Base-by-base conservation (phyloP, 371 early-diverging fungal genomes). In the Zopfochytrium polystomum region DNA sequence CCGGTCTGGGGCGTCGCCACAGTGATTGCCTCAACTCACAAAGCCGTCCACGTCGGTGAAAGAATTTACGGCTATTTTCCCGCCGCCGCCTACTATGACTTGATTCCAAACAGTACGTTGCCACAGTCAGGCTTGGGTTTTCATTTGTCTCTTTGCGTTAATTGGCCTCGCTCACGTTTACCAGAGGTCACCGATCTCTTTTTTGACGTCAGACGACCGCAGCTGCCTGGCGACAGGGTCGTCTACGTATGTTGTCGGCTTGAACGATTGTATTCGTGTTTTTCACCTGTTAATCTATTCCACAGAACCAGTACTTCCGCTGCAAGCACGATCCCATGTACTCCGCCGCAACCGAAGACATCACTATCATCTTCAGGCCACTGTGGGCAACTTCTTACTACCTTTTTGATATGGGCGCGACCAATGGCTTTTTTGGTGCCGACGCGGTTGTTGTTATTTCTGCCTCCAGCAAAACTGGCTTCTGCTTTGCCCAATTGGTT, bases 11-110 rank as follows among this genome's bases (percentile, higher is more conserved):
- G 65, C 6, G 4, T 67, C 15, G 73, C 62, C 2, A 67, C 67
- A n/a, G 56, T 69, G 35, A 55, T 57, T 7, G 46, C 44, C 1
- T 59, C 63, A n/a, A 63, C 30, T 22, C 60, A 57, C 46, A n/a
- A 29, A 2, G 27, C 11, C 1, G 34, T 73, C 32, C 34, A 51
- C 25, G 49, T 44, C 5, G 70, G 70, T 25, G 63, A 58, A 18
- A 52, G 65, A n/a, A 47, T 73, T 22, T 73, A 65, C 43, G 73
- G 73, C 4, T 73, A 73, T 58, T 63, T 60, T 35, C 73, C 73
- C 13, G 52, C 65, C 7, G 61, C 70, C 18, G 47, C 53, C 18
- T 58, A 44, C 35, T 33, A 20, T 32, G 61, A 58, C 33, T 52
- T 70, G 13, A 23, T 25, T 32, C 43, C 60, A 0, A 13, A 18